Evolutionary conservation across 192 early-diverging fungal species (phyloP), one percentile per base, ranked within the genome.

Genomic region (Gonapodya prolifera): DNA sequence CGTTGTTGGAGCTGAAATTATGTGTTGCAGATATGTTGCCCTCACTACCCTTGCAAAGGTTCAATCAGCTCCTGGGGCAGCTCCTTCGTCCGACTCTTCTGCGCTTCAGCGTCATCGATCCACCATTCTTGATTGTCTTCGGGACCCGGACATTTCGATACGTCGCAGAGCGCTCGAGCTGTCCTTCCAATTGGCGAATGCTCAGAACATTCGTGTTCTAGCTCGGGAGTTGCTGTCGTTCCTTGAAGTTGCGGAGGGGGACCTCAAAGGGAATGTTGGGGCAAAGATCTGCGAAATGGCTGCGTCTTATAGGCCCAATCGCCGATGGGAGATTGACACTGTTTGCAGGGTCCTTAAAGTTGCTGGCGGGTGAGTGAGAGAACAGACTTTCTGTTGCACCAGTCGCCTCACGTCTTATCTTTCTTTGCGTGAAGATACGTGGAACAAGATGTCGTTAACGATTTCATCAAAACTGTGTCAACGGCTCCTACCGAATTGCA

Each of bases 311-410:
- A 92, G 94, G 61, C 95, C 96, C 30, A 95, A 95, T 80, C 93
- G 92, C 77, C 92, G 95, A 36, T 99, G 98, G 98, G 96, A 98
- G 79, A 88, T 98, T 75, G 98, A 99, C 79, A 98, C 95, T 0
- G 90, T 98, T 70, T 84, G 94, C 78, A 91, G 97, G 2, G 94
- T 98, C 34, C 83, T 98, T 69, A 78, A 86, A 2, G 87, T 89
- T 30, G 84, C 87, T 23, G 88, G 88, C 16, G 81, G 83, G 33
- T 88, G 75, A 70, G 88, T 89, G 8, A 85, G 87, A 74, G 77
- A 1, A 69, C 69, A 77, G 18, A 23, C 34, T 1, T 16, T 32
- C 30, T 17, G 1, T 33, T 31, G 34, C 35, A 74, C 18, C 45
- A 34, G 0, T 33, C 33, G 34, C 34, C 34, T 76, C 33, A 35